Evolutionary conservation across 2,329 filamentous ascomycete genomes (phyloP).

Genomic region (Hyphodiscus sp.): DNA sequence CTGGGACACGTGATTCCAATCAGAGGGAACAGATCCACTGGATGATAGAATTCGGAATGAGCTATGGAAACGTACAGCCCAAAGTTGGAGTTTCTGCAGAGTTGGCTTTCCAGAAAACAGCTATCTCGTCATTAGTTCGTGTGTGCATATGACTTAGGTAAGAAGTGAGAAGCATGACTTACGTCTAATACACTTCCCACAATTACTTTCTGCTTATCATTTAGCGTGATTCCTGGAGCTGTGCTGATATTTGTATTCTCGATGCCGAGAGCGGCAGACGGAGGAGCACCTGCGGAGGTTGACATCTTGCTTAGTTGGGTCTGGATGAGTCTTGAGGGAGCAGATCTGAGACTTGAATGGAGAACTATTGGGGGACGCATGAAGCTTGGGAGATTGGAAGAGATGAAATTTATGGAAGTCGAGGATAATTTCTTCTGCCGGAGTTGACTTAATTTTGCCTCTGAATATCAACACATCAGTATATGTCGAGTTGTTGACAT

Average conservation of each 20-base stretch:
- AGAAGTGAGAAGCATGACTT: not conserved
- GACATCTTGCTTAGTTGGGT: not conserved
- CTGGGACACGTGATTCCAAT: too few relatives aligned
- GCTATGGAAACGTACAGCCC: slow-evolving; percentile 32
- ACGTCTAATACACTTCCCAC: slow-evolving; percentile 53
- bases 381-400: not conserved
- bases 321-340: not conserved
- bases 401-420: not conserved
- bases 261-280: slow-evolving; percentile 29
- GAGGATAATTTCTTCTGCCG: too few relatives aligned
- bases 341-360: not conserved
- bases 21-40: too few relatives aligned
- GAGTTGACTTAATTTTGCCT: not conserved
- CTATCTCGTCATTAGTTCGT: slow-evolving; percentile 21
- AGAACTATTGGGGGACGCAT: not conserved
- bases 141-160: too few relatives aligned
- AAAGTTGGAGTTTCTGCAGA: slow-evolving; percentile 51
- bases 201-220: slow-evolving; percentile 44
- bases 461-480: not conserved
- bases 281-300: not conserved
- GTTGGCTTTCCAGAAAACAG: slow-evolving; percentile 55
- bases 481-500: not conserved
- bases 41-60: not conserved
- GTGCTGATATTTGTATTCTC: slow-evolving; percentile 49
- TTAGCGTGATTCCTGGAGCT: slow-evolving; percentile 43